These are phyloP conservation scores for Stagonosporopsis vannaccii DNA, from an alignment of 2,329 filamentous ascomycete species.

Conservation along the genomic window DNA sequence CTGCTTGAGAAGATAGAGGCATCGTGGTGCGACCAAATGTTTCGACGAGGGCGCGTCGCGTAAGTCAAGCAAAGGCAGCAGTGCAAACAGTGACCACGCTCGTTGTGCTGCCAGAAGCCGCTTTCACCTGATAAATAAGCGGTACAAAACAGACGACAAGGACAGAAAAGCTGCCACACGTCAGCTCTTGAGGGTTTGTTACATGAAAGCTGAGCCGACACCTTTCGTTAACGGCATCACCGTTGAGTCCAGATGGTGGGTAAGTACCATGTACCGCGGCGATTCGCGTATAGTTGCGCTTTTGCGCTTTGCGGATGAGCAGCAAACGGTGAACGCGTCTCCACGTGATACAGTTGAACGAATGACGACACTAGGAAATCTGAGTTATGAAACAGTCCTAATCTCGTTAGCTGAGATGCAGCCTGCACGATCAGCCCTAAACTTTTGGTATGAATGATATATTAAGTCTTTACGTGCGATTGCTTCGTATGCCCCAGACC, in stretches of 20 bases:
- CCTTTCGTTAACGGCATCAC: neutral
- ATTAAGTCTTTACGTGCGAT: neutral
- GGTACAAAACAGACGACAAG: neutral
- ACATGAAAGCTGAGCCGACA: neutral
- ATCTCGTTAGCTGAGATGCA: neutral
- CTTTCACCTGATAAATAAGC: neutral
- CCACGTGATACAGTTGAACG: neutral
- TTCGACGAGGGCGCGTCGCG: neutral
- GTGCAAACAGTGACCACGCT: neutral
- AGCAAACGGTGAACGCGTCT: neutral
- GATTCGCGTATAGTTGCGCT: neutral
- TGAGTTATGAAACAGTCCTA: neutral
- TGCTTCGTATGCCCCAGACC: neutral
- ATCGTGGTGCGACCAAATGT: neutral
- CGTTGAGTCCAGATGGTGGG: neutral
- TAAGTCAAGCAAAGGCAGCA: neutral
- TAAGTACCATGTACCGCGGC: neutral
- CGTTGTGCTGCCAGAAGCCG: neutral
- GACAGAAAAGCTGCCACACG: neutral
- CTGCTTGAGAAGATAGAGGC: neutral
- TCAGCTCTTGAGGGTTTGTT: neutral
- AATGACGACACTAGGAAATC: too few species aligned
- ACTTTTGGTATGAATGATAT: neutral
- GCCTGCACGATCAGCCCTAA: neutral
- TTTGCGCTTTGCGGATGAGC: neutral